phyloP scores from a whole-genome alignment of 2,329 filamentous ascomycete species.

The Apiospora kogelbergensis region DNA sequence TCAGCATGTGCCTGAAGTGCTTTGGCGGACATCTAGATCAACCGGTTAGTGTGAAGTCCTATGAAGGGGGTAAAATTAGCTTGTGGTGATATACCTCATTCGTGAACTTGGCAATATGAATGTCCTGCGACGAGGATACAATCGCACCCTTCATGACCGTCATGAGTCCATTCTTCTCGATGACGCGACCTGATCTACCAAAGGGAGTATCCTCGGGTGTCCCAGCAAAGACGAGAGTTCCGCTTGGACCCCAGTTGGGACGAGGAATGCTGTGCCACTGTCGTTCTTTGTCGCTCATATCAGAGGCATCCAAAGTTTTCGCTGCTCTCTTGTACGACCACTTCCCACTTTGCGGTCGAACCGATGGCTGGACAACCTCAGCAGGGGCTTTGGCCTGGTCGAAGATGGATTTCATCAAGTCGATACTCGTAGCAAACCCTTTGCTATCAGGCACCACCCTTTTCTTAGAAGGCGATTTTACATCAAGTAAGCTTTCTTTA shows the following conservation, averaged over 20 bases:
- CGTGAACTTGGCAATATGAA: constrained; percentile 64
- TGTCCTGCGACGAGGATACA: constrained; percentile 62
- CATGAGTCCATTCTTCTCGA: constrained; percentile 48
- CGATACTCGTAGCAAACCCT: constrained; percentile 84
- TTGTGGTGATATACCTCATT: constrained; percentile 37
- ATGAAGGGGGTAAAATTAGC: background rate
- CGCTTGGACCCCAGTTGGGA: constrained; percentile 75
- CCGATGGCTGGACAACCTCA: constrained; percentile 51
- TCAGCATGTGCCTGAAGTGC: constrained; percentile 56
- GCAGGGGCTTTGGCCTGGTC: constrained; percentile 65
- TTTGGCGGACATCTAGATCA: constrained; percentile 52
- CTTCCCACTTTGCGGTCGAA: constrained; percentile 69
- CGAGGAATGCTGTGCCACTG: constrained; percentile 73
- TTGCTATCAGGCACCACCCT: constrained; percentile 48
- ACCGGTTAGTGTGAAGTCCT: constrained; percentile 1
- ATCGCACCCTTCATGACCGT: constrained; percentile 56
- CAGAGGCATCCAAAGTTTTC: constrained; percentile 57
- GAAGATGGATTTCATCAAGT: constrained; percentile 94
- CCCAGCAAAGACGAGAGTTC: constrained; percentile 67
- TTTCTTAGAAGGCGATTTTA: constrained; percentile 32
- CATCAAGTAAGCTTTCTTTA: constrained; percentile 26
- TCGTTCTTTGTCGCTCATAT: constrained; percentile 64
- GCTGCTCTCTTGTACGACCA: constrained; percentile 86
- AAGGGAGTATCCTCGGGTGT: constrained; percentile 33
- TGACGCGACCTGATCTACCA: constrained; percentile 29